Conservation (phyloP, 441 rosid genomes). For the Erodium chrysanthum region DNA sequence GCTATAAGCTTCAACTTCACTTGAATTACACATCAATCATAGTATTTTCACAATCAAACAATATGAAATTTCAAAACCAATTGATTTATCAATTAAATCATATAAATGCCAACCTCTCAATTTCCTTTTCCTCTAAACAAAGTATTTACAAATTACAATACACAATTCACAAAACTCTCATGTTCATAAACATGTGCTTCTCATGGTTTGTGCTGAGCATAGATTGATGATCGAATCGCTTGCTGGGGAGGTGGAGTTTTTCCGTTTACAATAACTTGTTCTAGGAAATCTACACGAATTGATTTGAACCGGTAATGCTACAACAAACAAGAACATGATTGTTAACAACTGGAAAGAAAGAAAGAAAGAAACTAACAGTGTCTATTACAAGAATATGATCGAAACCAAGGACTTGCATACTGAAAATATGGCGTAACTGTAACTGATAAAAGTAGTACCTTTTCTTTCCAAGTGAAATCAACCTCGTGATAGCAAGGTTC, state of each 20-base stretch:
- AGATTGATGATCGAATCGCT: conserved; percentile 34
- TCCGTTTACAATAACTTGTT: conserved; percentile 56
- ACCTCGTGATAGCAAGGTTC: conserved; percentile 35
- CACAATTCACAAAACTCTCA: conserved; percentile 12
- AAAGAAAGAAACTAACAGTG: no score
- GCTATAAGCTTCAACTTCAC: background rate
- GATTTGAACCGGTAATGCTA: conserved; percentile 46
- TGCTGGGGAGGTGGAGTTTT: conserved; percentile 32
- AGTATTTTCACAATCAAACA: background rate
- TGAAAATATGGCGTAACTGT: no score
- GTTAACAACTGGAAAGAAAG: background rate
- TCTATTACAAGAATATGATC: no score
- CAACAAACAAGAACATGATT: background rate
- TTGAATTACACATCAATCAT: background rate
- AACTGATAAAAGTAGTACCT: no score
- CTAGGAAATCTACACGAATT: conserved; percentile 54
- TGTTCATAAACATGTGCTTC: background rate
- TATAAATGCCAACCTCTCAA: background rate
- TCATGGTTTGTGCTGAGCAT: conserved; percentile 61
- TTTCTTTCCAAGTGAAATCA: conserved; percentile 50
- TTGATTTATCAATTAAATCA: no score
- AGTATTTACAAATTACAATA: background rate
- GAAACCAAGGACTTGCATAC: no score
- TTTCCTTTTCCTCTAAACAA: background rate
- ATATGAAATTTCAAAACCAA: no score